Evolutionary conservation across 1,284 basidiomycete genomes (phyloP).

Genomic region (Cutaneotrichosporon sp.): DNA sequence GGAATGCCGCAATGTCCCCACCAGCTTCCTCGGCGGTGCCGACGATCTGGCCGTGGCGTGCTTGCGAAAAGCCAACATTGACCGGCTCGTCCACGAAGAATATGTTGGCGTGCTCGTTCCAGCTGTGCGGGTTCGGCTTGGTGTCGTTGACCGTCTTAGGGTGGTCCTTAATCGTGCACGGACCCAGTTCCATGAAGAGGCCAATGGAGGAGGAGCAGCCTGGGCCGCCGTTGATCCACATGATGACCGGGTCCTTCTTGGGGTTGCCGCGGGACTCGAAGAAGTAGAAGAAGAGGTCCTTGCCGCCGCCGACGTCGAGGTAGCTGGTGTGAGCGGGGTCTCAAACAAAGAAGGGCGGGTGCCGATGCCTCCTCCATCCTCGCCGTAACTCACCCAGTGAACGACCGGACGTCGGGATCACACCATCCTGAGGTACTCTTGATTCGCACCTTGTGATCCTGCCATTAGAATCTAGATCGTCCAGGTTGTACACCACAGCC

Average conservation of each 20-base stretch:
- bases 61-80: conserved; percentile 64
- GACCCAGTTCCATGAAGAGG: conserved; percentile 53
- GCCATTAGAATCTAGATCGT: too few relatives aligned
- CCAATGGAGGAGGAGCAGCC: conserved; percentile 52
- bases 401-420: conserved; percentile 44
- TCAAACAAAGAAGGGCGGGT: background rate
- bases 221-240: conserved; percentile 50
- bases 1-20: conserved; percentile 64
- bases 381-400: conserved; percentile 26
- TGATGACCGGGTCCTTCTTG: conserved; percentile 52
- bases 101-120: conserved; percentile 51
- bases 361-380: background rate
- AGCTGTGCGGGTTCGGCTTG: conserved; percentile 48
- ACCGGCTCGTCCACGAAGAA: conserved; percentile 52
- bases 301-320: conserved; percentile 60
- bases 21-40: conserved; percentile 66
- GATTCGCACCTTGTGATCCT: conserved; percentile 45
- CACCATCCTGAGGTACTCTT: conserved; percentile 49
- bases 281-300: conserved; percentile 77
- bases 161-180: conserved; percentile 44
- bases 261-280: conserved; percentile 70
- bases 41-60: conserved; percentile 60
- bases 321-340: conserved; percentile 48
- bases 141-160: conserved; percentile 45
- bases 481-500: too few relatives aligned